Conservation (phyloP, 139 green algal species). For the Raphidocelis subcapitata region DNA sequence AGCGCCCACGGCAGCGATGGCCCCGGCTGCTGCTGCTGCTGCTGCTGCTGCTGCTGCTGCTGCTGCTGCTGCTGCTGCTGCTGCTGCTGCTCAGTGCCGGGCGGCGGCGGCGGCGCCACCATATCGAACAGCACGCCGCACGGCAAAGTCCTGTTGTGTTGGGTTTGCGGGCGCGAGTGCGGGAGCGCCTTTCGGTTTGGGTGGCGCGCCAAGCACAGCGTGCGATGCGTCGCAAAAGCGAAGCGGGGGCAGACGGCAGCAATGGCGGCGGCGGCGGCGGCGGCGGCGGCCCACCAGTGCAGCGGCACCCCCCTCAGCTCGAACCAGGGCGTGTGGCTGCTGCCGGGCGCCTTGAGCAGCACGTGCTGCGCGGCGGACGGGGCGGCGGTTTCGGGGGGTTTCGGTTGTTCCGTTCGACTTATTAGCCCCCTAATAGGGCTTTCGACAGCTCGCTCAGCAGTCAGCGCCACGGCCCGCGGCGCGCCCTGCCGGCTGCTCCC, state of each 20-base stretch:
- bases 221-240: background rate
- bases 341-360: conserved; percentile 38
- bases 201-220: background rate
- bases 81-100: background rate
- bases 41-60: conserved; percentile 23
- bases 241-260: background rate
- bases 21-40: conserved; percentile 29
- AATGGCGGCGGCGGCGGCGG: background rate
- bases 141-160: conserved; percentile 40
- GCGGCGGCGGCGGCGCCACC: conserved; percentile 10
- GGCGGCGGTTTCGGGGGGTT: background rate
- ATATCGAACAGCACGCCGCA: conserved; percentile 55
- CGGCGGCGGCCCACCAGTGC: conserved; percentile 44
- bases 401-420: background rate
- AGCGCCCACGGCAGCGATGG: conserved; percentile 39
- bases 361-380: conserved; percentile 45
- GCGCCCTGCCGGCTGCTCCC: too few relatives aligned
- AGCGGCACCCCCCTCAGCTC: conserved; percentile 43
- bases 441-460: too few relatives aligned
- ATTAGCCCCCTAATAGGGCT: too few relatives aligned
- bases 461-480: too few relatives aligned
- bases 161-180: background rate
- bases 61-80: conserved; percentile 30
- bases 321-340: conserved; percentile 47
- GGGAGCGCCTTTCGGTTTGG: too few relatives aligned